Percentiles rank a stretch among this genome's conserved stretches.
Conservation (phyloP, 352 stramenopile species). For the Elongisporangium undulatum region DNA sequence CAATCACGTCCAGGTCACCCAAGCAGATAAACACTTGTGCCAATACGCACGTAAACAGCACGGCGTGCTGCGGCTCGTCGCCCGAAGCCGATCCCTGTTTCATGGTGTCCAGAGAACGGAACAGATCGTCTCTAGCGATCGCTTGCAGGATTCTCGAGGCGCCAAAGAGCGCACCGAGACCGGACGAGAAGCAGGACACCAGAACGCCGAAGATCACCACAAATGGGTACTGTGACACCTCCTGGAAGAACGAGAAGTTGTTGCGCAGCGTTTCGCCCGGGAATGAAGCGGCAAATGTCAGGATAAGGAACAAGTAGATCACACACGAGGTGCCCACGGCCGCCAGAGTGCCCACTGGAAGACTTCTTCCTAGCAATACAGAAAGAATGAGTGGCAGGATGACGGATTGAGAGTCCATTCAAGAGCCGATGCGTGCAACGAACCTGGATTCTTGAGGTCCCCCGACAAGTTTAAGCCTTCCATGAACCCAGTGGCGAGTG, state of each 20-base stretch:
- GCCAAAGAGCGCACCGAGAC: conserved; percentile 62
- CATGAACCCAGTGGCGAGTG: conserved; percentile 81
- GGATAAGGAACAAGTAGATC: conserved; percentile 68
- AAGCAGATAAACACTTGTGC: conserved; percentile 70
- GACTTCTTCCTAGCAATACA: conserved; percentile 31
- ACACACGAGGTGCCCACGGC: conserved; percentile 55
- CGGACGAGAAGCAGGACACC: conserved; percentile 67
- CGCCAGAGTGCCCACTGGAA: conserved; percentile 60
- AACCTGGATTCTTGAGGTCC: conserved; percentile 69
- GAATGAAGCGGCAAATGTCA: conserved; percentile 60
- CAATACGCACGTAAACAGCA: conserved; percentile 61
- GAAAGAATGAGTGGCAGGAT: not conserved
- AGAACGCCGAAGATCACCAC: conserved; percentile 63
- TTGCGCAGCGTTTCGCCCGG: conserved; percentile 45
- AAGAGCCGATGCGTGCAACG: conserved; percentile 1
- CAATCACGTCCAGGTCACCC: conserved; percentile 68
- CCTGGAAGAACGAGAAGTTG: conserved; percentile 80
- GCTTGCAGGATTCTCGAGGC: conserved; percentile 70
- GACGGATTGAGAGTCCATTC: conserved; percentile 5
- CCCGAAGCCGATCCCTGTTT: conserved; percentile 46
- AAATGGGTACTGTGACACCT: conserved; percentile 43
- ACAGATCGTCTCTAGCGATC: conserved; percentile 71
- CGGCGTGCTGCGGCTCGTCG: conserved; percentile 64
- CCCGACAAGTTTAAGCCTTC: conserved; percentile 78
- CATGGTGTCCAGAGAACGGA: conserved; percentile 36